Evolutionary conservation across 1,284 basidiomycete genomes (phyloP).

Genomic region (Ustilago xerochloae): DNA sequence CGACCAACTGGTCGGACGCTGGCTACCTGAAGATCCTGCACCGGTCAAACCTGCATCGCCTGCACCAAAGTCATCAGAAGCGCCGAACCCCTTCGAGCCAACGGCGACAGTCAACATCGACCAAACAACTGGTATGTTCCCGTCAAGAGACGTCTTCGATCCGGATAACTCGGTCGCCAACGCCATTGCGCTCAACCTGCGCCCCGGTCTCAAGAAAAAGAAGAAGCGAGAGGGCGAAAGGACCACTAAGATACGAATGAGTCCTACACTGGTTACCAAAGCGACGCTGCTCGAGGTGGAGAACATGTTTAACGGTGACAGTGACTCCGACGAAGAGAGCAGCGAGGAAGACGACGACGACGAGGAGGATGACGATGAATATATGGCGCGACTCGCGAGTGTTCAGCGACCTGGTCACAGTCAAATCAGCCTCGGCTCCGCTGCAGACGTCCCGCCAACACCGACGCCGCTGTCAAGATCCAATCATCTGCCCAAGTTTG

Average conservation of each 20-base stretch:
- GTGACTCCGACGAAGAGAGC: conserved; percentile 41
- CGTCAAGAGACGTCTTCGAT: conserved; percentile 41
- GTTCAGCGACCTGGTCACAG: conserved; percentile 16
- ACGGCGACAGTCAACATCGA: conserved; percentile 30
- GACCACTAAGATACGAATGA: conserved; percentile 38
- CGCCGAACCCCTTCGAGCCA: conserved; percentile 16
- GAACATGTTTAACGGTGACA: conserved; percentile 65
- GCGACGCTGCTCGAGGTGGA: conserved; percentile 61
- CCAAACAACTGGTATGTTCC: conserved; percentile 39
- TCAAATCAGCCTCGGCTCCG: conserved; percentile 25
- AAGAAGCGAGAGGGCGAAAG: conserved; percentile 42
- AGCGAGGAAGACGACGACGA: conserved; percentile 48
- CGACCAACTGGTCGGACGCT: conserved; percentile 50
- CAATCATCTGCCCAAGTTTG: conserved; percentile 11
- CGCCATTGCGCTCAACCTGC: conserved; percentile 48
- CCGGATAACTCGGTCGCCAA: conserved; percentile 51
- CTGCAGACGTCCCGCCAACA: conserved; percentile 46
- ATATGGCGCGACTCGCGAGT: conserved; percentile 27
- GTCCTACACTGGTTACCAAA: conserved; percentile 61
- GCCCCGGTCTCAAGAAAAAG: conserved; percentile 43
- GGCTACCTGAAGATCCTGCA: conserved; percentile 45
- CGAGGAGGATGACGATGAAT: conserved; percentile 40
- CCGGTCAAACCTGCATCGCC: background rate
- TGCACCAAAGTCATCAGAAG: background rate
- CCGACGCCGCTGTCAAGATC: conserved; percentile 46